Conservation (phyloP, 1,284 basidiomycete genomes). For the Coniferiporia weirii region DNA sequence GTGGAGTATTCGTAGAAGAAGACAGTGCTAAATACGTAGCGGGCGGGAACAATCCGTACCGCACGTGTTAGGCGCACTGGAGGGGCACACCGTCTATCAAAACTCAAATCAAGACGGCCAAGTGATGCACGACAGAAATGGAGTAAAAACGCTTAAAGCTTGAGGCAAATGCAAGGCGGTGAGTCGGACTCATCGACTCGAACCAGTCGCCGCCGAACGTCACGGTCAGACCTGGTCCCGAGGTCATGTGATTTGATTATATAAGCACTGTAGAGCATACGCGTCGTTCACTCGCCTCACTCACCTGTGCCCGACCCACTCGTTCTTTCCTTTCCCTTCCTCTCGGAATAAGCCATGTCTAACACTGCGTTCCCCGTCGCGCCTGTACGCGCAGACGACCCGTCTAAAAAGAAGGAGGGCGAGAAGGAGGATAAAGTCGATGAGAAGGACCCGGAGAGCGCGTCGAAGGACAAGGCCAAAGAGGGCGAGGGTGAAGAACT, state of each 20-base stretch:
- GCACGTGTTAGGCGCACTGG: no score
- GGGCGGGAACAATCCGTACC: no score
- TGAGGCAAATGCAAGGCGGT: not conserved
- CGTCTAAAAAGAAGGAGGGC: slow-evolving; percentile 63
- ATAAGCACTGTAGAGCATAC: slow-evolving; percentile 4
- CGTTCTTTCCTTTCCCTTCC: not conserved
- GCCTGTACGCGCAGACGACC: slow-evolving; percentile 63
- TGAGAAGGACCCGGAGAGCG: slow-evolving; percentile 39
- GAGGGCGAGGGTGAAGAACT: slow-evolving; percentile 75
- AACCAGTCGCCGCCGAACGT: not conserved
- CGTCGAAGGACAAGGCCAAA: slow-evolving; percentile 44
- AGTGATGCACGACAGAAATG: no score
- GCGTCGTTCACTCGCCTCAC: slow-evolving; percentile 10
- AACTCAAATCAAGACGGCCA: no score
- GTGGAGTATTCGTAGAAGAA: no score
- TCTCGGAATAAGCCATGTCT: slow-evolving; percentile 6
- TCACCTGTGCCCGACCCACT: not conserved
- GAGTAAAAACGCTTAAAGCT: no score
- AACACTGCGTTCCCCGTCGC: slow-evolving; percentile 14
- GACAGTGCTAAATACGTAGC: no score
- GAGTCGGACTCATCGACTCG: not conserved
- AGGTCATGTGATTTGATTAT: slow-evolving; percentile 6
- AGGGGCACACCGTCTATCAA: no score
- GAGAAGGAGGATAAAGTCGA: slow-evolving; percentile 31
- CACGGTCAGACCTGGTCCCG: not conserved